Base-by-base conservation (phyloP, 371 early-diverging fungal species). In the Mucor saturninus region DNA sequence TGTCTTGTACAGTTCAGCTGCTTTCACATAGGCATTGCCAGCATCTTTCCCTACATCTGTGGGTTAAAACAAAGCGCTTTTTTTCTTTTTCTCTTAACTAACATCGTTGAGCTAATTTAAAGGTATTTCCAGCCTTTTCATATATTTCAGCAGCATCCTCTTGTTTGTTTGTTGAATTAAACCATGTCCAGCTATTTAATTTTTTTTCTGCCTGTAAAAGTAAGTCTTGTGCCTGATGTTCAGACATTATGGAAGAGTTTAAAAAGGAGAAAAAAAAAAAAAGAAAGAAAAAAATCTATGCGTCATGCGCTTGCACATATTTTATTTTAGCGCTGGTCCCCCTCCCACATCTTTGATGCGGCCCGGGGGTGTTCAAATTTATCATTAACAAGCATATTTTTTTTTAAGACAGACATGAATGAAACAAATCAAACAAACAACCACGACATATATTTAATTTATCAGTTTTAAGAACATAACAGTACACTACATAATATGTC, bases 61-160 rank as follows among this genome's bases (percentile, higher is more conserved):
- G 15, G 14, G n/a, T 21, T n/a, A 1, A 10, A 46, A 57, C 8
- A 5, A 4, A 15, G n/a, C 26, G 3, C 30, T 38, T 30, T 35
- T 21, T 21, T 21, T 21, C 21, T 21, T 21, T 21, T 21, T 21
- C 21, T 21, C 1, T 21, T 21, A 28, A 62, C 32, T 37, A 53
- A 93, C 94, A 93, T 76, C 87, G 82, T 78, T 96, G 94, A 59
- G 88, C 87, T 40, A 95, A 75, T 78, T 95, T 96, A 84, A 93
- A 96, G 15, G 87, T 82, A 77, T 96, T 96, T 52, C 86, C 95
- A 8, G 98, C 97, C 62, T 91, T 87, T 67, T 84, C 86, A 72
- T 89, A 98, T 56, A 96, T 85, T 50, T 97, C 98, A 43, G 92
- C 91, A 7, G 98, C 97, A 68, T 97, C 97, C 51, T 96, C 96